Percentiles rank a stretch among this genome's conserved stretches.
phyloP scores from a whole-genome alignment of 2,329 filamentous ascomycete species.

The Zelopaecilomyces penicillatus region DNA sequence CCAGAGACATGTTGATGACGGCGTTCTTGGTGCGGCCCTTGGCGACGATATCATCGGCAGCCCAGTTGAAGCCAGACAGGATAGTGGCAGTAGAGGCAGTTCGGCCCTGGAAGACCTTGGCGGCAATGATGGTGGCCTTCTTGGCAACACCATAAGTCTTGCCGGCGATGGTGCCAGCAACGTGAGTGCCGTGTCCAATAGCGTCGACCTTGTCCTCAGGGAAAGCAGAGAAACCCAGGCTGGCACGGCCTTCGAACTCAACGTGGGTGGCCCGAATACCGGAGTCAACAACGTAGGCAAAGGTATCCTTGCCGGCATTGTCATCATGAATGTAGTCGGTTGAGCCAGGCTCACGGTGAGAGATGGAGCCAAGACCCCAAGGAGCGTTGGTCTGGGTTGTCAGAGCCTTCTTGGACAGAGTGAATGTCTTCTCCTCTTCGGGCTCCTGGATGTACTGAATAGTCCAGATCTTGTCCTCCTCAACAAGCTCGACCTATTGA shows the following conservation, averaged over 20 bases:
- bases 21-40: slow-evolving; percentile 30
- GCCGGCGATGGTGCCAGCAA: slow-evolving; percentile 28
- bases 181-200: slow-evolving; percentile 35
- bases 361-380: slow-evolving; percentile 27
- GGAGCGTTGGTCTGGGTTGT: slow-evolving; percentile 21
- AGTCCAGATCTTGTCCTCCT: slow-evolving; percentile 22
- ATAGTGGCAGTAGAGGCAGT: slow-evolving; percentile 21
- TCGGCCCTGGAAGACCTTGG: slow-evolving; percentile 35
- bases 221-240: slow-evolving; percentile 17
- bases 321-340: slow-evolving; percentile 42
- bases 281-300: slow-evolving; percentile 55
- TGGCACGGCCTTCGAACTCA: slow-evolving; percentile 47
- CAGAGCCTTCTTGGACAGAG: slow-evolving; percentile 17
- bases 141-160: slow-evolving; percentile 34
- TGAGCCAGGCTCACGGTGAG: slow-evolving; percentile 18
- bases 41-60: slow-evolving; percentile 34
- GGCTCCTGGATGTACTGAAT: slow-evolving; percentile 16
- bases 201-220: slow-evolving; percentile 19
- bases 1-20: slow-evolving; percentile 50
- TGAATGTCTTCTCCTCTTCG: slow-evolving; percentile 4
- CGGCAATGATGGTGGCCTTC: slow-evolving; percentile 33
- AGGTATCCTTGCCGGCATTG: slow-evolving; percentile 41
- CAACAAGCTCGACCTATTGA: slow-evolving; percentile 21
- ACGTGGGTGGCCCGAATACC: slow-evolving; percentile 47
- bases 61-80: slow-evolving; percentile 31